phyloP scores from a whole-genome alignment of 2,329 filamentous ascomycete species.

The Aspergillus sp. region DNA sequence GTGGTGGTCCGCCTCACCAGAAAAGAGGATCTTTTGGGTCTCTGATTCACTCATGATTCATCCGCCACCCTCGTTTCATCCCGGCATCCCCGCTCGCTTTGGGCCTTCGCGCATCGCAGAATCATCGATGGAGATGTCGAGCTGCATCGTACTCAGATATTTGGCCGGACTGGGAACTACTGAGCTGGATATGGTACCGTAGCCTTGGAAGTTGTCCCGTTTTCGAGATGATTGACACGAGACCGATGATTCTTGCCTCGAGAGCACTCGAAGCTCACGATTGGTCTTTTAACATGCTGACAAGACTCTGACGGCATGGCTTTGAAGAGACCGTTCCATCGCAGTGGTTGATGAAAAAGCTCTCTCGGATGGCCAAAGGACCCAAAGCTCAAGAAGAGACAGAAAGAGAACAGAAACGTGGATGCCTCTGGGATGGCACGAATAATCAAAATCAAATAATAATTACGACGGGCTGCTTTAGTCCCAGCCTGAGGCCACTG shows the following conservation, averaged over 20 bases:
- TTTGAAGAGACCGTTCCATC: not conserved
- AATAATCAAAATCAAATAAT: not conserved
- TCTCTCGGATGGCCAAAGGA: not conserved
- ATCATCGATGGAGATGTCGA: slow-evolving; percentile 1
- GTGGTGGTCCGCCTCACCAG: slow-evolving; percentile 13
- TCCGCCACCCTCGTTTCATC: slow-evolving; percentile 17
- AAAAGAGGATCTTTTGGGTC: slow-evolving; percentile 2
- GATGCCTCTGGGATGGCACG: not conserved
- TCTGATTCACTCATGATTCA: slow-evolving; percentile 12
- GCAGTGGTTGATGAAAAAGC: not conserved
- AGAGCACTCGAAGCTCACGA: not conserved
- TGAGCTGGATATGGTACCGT: slow-evolving; percentile 5
- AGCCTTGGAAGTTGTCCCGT: slow-evolving; percentile 14
- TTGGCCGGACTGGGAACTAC: not conserved
- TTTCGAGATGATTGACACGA: slow-evolving; percentile 1
- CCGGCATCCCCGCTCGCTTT: slow-evolving; percentile 8
- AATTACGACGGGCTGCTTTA: slow-evolving; percentile 1
- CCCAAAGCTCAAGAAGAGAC: not conserved
- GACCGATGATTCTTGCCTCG: slow-evolving; percentile 1
- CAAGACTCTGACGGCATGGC: not conserved
- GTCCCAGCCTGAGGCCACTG: slow-evolving; percentile 1
- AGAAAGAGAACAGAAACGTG: not conserved
- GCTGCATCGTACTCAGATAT: slow-evolving; percentile 4
- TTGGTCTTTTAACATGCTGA: not conserved
- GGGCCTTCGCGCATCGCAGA: slow-evolving; percentile 21